A percentile compares a stretch with the other conserved stretches of the same genome.
phyloP scores from a whole-genome alignment of 805 yeast genomes.

The Metschnikowia bowlesiae region DNA sequence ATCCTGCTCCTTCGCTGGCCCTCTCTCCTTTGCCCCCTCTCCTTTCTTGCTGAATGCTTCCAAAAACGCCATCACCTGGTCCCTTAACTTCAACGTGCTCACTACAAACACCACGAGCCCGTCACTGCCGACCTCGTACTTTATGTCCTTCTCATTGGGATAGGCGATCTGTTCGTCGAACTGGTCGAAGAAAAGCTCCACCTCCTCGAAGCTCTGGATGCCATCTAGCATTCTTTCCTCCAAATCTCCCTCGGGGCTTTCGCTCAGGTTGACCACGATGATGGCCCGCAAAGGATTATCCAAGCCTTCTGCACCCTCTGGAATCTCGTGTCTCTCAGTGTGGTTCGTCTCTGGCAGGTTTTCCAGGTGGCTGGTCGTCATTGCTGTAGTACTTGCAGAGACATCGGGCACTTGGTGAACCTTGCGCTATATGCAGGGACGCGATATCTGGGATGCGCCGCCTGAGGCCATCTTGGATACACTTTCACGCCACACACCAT shows the following conservation, averaged over 20 bases:
- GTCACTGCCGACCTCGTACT: constrained; percentile 59
- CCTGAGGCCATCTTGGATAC: not conserved
- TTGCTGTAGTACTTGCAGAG: not conserved
- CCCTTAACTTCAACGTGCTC: constrained; percentile 35
- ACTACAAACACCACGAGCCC: constrained; percentile 56
- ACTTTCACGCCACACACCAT: not conserved
- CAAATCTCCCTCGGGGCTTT: constrained; percentile 39
- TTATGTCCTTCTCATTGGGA: constrained; percentile 52
- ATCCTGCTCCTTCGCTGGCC: not conserved
- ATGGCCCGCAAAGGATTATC: constrained; percentile 47
- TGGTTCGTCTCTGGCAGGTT: not conserved
- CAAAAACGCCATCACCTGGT: constrained; percentile 39
- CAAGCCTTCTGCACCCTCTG: constrained; percentile 25
- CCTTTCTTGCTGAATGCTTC: constrained; percentile 26
- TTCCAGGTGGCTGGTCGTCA: not conserved
- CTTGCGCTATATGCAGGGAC: not conserved
- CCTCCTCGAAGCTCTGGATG: constrained; percentile 43
- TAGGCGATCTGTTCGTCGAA: constrained; percentile 50
- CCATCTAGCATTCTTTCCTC: constrained; percentile 45
- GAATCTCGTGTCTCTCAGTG: constrained; percentile 1
- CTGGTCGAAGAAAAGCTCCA: constrained; percentile 48
- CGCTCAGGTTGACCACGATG: constrained; percentile 36
- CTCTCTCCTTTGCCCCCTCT: not conserved
- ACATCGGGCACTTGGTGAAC: not conserved
- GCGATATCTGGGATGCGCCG: not conserved